Conservation (phyloP, 371 early-diverging fungal species). For the Blastocladiella emersonii region DNA sequence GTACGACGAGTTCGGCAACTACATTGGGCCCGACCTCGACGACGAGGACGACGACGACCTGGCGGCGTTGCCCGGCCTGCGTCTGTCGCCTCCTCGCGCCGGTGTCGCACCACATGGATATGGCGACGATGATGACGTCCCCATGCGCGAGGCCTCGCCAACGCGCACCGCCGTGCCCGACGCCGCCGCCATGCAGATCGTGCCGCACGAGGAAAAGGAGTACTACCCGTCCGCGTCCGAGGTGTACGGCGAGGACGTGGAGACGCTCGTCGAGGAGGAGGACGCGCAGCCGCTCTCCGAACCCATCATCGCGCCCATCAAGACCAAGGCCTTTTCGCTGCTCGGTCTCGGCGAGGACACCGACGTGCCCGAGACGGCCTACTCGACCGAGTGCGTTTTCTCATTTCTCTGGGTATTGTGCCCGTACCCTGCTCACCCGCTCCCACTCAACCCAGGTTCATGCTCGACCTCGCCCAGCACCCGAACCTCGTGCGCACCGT, state of each 20-base stretch:
- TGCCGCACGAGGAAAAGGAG: slow-evolving; percentile 93
- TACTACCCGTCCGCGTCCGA: slow-evolving; percentile 95
- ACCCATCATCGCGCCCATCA: slow-evolving; percentile 87
- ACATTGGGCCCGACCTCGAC: slow-evolving; percentile 85
- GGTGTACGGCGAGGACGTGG: slow-evolving; percentile 92
- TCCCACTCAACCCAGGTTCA: slow-evolving; percentile 33
- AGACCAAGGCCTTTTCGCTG: slow-evolving; percentile 69
- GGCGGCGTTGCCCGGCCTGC: too few species aligned
- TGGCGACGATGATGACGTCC: slow-evolving; percentile 5
- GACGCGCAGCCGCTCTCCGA: slow-evolving; percentile 91
- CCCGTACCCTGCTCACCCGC: too few species aligned
- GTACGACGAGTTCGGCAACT: slow-evolving; percentile 97
- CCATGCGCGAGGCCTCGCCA: not conserved
- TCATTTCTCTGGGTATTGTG: not conserved
- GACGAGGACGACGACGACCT: slow-evolving; percentile 45
- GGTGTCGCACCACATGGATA: slow-evolving; percentile 17
- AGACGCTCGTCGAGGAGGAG: slow-evolving; percentile 91
- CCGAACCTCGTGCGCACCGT: slow-evolving; percentile 76
- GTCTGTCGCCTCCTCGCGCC: too few species aligned
- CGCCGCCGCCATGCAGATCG: slow-evolving; percentile 47
- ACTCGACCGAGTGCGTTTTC: slow-evolving; percentile 63
- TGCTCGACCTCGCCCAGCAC: slow-evolving; percentile 70
- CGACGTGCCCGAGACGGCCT: slow-evolving; percentile 66
- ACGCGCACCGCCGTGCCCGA: not conserved
- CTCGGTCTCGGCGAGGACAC: slow-evolving; percentile 34